phyloP scores from a whole-genome alignment of 805 yeast genomes.

The Teunomyces tritomae region DNA sequence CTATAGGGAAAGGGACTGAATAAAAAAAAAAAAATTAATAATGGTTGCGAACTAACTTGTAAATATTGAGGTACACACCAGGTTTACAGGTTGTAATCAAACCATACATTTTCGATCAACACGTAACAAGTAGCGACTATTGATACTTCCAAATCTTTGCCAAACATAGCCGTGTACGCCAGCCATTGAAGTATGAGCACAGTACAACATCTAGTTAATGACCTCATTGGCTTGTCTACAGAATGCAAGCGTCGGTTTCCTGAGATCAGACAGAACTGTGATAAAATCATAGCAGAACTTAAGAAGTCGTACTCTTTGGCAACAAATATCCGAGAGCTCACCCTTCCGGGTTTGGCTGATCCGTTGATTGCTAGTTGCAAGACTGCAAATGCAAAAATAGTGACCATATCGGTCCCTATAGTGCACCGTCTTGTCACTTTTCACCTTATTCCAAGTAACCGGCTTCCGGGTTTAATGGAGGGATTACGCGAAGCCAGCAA shows the following conservation, averaged over 20 bases:
- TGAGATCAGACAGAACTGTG: slow-evolving; percentile 57
- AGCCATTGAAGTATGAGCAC: slow-evolving; percentile 20
- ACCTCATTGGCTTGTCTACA: slow-evolving; percentile 55
- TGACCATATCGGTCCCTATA: slow-evolving; percentile 69
- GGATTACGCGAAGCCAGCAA: slow-evolving; percentile 72
- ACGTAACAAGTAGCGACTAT: background rate
- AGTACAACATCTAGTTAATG: slow-evolving; percentile 50
- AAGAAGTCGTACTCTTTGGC: slow-evolving; percentile 16
- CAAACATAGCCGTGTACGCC: background rate
- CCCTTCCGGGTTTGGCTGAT: slow-evolving; percentile 23
- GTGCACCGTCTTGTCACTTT: slow-evolving; percentile 58
- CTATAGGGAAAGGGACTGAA: background rate
- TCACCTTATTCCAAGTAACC: slow-evolving; percentile 52
- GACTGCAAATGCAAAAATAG: slow-evolving; percentile 70
- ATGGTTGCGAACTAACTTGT: slow-evolving; percentile 4
- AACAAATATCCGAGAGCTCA: slow-evolving; percentile 23
- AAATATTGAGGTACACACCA: background rate
- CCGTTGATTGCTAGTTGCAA: slow-evolving; percentile 76
- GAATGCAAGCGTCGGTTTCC: slow-evolving; percentile 71
- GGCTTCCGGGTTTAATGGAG: slow-evolving; percentile 56
- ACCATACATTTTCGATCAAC: background rate
- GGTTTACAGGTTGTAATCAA: slow-evolving; percentile 1
- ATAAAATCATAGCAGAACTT: slow-evolving; percentile 18
- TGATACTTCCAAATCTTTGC: background rate
- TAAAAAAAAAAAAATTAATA: background rate